These are phyloP conservation scores for Penicillium ochrochloron DNA, from an alignment of 495 filamentous ascomycete genomes.

Conservation along the genomic window DNA sequence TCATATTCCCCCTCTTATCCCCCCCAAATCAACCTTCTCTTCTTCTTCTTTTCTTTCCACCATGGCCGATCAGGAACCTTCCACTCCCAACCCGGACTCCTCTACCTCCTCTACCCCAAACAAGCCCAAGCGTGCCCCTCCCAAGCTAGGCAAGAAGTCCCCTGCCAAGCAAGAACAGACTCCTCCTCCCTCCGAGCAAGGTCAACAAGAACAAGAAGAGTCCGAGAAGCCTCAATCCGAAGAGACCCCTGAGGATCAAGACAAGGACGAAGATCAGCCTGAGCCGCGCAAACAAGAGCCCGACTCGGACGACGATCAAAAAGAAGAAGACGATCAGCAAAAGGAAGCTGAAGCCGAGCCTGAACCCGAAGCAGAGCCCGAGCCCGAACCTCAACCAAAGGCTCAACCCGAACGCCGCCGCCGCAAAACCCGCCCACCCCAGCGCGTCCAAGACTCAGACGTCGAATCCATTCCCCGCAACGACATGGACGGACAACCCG, in stretches of 20 bases:
- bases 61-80: constrained; percentile 45
- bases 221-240: constrained; percentile 19
- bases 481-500: constrained; percentile 45
- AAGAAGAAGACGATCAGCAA: constrained; percentile 21
- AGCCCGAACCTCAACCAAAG: constrained; percentile 35
- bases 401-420: constrained; percentile 38
- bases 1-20: constrained; percentile 34
- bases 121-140: constrained; percentile 38
- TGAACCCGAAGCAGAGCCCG: constrained; percentile 24
- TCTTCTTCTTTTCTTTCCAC: constrained; percentile 37
- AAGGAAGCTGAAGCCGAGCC: constrained; percentile 21
- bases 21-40: constrained; percentile 11
- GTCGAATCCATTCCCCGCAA: constrained; percentile 40
- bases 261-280: constrained; percentile 21
- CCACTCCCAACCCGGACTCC: constrained; percentile 32
- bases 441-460: constrained; percentile 40
- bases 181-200: constrained; percentile 36
- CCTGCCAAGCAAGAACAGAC: constrained; percentile 43
- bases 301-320: constrained; percentile 21
- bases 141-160: constrained; percentile 42
- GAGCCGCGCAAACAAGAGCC: constrained; percentile 27
- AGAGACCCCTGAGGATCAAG: constrained; percentile 22
- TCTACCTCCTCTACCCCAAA: constrained; percentile 28
- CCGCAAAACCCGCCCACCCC: constrained; percentile 34
- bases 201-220: constrained; percentile 18